A percentile compares a stretch with the other conserved stretches of the same genome.
phyloP scores from a whole-genome alignment of 2,329 filamentous ascomycete species.

The Diaporthe sp. region DNA sequence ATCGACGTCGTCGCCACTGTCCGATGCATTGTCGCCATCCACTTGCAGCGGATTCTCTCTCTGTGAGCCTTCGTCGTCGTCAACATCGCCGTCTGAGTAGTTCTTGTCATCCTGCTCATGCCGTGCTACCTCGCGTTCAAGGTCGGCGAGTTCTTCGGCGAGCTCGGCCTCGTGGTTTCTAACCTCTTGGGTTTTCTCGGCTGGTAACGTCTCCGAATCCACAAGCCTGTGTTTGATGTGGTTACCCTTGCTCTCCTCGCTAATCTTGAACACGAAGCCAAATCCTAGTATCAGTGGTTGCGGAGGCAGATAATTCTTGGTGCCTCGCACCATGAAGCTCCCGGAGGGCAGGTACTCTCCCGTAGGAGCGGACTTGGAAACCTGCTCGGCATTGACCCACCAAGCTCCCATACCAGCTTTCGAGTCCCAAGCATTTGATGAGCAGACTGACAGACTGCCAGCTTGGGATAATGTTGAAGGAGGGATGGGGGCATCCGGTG shows the following conservation, averaged over 20 bases:
- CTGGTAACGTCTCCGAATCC: constrained; percentile 34
- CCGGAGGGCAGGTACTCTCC: constrained; percentile 85
- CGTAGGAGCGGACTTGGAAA: constrained; percentile 83
- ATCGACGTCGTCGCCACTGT: constrained; percentile 42
- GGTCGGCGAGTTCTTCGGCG: constrained; percentile 39
- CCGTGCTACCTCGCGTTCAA: constrained; percentile 38
- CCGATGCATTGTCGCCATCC: constrained; percentile 36
- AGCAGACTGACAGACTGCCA: constrained; percentile 84
- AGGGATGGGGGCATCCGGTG: constrained; percentile 86
- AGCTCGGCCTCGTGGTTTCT: background rate
- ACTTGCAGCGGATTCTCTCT: constrained; percentile 50
- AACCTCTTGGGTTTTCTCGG: background rate
- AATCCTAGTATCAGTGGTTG: constrained; percentile 89
- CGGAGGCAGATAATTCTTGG: constrained; percentile 92
- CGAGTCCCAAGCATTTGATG: constrained; percentile 92
- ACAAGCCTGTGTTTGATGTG: constrained; percentile 78
- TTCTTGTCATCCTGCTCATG: constrained; percentile 47
- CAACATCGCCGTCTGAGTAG: constrained; percentile 39
- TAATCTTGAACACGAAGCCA: constrained; percentile 87
- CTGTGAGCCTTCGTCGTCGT: constrained; percentile 24
- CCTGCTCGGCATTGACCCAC: constrained; percentile 93
- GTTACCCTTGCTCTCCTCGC: constrained; percentile 83
- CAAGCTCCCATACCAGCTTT: constrained; percentile 96
- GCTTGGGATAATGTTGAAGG: constrained; percentile 93
- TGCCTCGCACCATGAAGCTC: constrained; percentile 82